Evolutionary conservation across 495 filamentous ascomycete species (phyloP).

Genomic region (Cercophora samala): DNA sequence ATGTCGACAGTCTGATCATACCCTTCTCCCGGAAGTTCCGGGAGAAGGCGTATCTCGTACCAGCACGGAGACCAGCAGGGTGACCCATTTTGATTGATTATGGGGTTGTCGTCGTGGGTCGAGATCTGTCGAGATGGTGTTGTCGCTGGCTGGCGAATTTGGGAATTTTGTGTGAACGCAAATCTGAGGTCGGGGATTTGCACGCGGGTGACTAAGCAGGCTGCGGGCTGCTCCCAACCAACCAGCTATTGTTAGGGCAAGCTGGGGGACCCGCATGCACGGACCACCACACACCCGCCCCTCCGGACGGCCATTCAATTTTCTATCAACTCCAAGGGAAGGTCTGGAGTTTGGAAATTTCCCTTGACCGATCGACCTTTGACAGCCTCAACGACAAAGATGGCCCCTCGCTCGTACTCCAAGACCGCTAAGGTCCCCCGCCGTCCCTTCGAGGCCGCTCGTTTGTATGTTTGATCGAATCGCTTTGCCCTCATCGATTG

Average conservation of each 20-base stretch:
- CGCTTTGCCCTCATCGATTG: conserved; percentile 22
- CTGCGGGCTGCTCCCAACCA: conserved; percentile 12
- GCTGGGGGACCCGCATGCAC: conserved; percentile 24
- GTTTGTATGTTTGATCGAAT: conserved; percentile 63
- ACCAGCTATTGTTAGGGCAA: conserved; percentile 31
- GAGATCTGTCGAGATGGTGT: conserved; percentile 37
- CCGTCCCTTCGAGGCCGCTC: conserved; percentile 93
- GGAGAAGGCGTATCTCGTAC: conserved; percentile 95
- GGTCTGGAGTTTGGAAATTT: conserved; percentile 24
- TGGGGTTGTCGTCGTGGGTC: conserved; percentile 36
- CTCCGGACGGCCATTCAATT: conserved; percentile 26
- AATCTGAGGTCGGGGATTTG: conserved; percentile 31
- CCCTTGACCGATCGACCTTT: conserved; percentile 31
- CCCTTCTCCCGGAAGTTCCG: conserved; percentile 91
- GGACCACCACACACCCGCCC: conserved; percentile 42
- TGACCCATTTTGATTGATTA: conserved; percentile 77
- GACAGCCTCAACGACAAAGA: conserved; percentile 43
- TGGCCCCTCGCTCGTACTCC: conserved; percentile 68
- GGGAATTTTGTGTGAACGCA: conserved; percentile 34
- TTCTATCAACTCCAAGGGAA: conserved; percentile 16
- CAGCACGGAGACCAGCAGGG: conserved; percentile 87
- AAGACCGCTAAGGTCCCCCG: conserved; percentile 98
- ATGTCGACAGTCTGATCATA: conserved; percentile 83
- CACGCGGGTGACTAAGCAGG: conserved; percentile 34
- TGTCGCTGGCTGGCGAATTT: conserved; percentile 33